Evolutionary conservation across 2,329 filamentous ascomycete species (phyloP).

Genomic region (Xylariomycetidae sp.): DNA sequence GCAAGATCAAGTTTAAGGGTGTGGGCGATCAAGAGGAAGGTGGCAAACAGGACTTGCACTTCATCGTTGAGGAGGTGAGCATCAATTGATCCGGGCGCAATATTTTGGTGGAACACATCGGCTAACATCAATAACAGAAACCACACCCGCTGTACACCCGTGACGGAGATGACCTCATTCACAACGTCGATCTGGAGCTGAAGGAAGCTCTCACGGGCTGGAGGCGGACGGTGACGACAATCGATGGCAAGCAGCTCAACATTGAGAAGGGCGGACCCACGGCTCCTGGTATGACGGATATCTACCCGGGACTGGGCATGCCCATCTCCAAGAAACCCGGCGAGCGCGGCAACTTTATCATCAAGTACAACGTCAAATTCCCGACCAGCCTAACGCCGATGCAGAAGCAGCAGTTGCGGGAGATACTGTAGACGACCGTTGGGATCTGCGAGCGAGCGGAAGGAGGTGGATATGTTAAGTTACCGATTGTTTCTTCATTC

Average conservation of each 20-base stretch:
- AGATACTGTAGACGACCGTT: slow-evolving; percentile 57
- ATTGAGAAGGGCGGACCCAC: slow-evolving; percentile 81
- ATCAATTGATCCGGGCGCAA: slow-evolving; percentile 2
- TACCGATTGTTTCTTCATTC: too few relatives aligned
- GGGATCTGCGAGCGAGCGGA: not conserved
- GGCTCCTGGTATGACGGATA: slow-evolving; percentile 74
- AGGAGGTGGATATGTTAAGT: too few relatives aligned
- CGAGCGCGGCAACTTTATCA: slow-evolving; percentile 79
- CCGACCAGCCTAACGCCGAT: slow-evolving; percentile 68
- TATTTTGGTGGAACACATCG: not conserved
- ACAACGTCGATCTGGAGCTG: slow-evolving; percentile 74
- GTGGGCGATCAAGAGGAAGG: slow-evolving; percentile 98
- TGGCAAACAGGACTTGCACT: slow-evolving; percentile 90
- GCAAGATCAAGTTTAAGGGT: slow-evolving; percentile 96
- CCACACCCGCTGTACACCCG: slow-evolving; percentile 78
- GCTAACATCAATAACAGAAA: slow-evolving; percentile 61
- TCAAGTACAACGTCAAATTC: slow-evolving; percentile 91
- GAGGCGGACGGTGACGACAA: slow-evolving; percentile 86
- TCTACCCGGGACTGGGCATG: slow-evolving; percentile 87
- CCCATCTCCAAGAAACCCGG: slow-evolving; percentile 85
- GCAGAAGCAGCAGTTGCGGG: slow-evolving; percentile 77
- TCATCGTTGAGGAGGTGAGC: slow-evolving; percentile 87
- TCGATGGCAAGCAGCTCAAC: slow-evolving; percentile 81
- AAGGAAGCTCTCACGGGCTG: slow-evolving; percentile 95
- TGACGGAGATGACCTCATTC: slow-evolving; percentile 81